Evolutionary conservation across 148 eudicot species (phyloP).

Genomic region (Chenopodium formosanum): DNA sequence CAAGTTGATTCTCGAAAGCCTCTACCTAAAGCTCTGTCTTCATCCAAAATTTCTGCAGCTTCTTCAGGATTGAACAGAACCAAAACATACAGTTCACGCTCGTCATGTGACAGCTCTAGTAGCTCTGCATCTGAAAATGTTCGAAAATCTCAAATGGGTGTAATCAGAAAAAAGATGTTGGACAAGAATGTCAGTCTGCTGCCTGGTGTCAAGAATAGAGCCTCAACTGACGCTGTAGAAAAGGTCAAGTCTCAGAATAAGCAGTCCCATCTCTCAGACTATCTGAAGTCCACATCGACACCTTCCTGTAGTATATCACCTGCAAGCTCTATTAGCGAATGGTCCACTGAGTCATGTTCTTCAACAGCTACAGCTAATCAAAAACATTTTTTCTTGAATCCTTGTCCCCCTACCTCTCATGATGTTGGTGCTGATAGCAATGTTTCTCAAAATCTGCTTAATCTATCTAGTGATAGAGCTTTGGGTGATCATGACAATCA

Average conservation of each 20-base stretch:
- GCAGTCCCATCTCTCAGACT: conserved; percentile 37
- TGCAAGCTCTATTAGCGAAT: conserved; percentile 89
- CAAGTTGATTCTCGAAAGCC: conserved; percentile 37
- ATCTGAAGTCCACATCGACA: conserved; percentile 40
- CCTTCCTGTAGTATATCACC: conserved; percentile 65
- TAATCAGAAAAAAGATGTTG: conserved; percentile 37
- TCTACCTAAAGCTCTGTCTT: conserved; percentile 42
- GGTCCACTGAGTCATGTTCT: conserved; percentile 77
- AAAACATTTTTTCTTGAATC: conserved; percentile 35
- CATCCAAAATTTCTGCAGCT: conserved; percentile 42
- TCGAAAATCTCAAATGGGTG: conserved; percentile 34
- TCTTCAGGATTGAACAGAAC: conserved; percentile 43
- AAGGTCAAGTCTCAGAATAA: conserved; percentile 41
- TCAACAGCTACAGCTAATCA: conserved; percentile 57
- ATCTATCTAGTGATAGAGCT: conserved; percentile 29
- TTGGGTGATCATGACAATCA: conserved; percentile 28
- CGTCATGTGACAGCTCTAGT: conserved; percentile 56
- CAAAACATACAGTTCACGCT: conserved; percentile 37
- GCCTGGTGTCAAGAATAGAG: conserved; percentile 46
- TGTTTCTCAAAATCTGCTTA: conserved; percentile 28
- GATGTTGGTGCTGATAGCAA: conserved; percentile 23
- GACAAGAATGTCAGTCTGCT: conserved; percentile 37
- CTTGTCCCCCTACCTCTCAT: conserved; percentile 22
- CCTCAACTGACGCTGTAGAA: conserved; percentile 42
- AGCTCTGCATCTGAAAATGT: conserved; percentile 41